Evolutionary conservation across 108 stramenopile species (phyloP), one percentile per base, ranked within the genome.

Genomic region (Fragilariopsis cylindrus): DNA sequence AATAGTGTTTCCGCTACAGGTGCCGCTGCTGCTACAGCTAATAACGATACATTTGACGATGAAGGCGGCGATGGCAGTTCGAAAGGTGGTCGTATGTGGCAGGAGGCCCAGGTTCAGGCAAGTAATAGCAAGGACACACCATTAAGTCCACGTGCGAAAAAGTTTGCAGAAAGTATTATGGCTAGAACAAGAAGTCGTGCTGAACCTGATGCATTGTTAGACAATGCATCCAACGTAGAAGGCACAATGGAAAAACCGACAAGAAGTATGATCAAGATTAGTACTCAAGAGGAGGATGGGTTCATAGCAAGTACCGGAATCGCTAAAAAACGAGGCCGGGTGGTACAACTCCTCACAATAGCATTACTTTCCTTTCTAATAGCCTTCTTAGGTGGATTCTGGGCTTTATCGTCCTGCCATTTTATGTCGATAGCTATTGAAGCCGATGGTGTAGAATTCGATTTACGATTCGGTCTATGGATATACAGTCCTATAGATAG

Each of bases 391-490:
- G 87, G 81, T 15, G 72, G 76, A 48, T 48, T 84, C 48, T 76
- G 69, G 21, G 64, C 81, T 13, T 60, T 76, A 41, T 73, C 81
- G 0, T 77, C 79, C 12, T 87, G 87, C 65, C 76, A 84, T 65
- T 84, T 84, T 57, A 79, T 79, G 6, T 78, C 82, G 3, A 78
- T 74, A 18, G n/a, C 56, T 4, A 69, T 84, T 47, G 47, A 40
- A 21, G 72, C 73, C 42, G 30, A 73, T 18, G 56, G 66, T 11
- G 16, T 69, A 18, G 57, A 60, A 47, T 86, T 81, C 67, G 69
- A 70, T 13, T 55, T 84, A 64, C 87, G 84, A 58, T 82, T 76
- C 71, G 87, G 87, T 50, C 65, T 87, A 8, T 87, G 81, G 81
- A 83, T 82, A 60, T 87, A 84, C 60, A 75, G 81, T 65, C 82